A percentile compares a stretch with the other conserved stretches of the same genome.
These are phyloP conservation scores for Aspergillus steynii DNA, from an alignment of 495 filamentous ascomycete genomes.

Conservation along the genomic window DNA sequence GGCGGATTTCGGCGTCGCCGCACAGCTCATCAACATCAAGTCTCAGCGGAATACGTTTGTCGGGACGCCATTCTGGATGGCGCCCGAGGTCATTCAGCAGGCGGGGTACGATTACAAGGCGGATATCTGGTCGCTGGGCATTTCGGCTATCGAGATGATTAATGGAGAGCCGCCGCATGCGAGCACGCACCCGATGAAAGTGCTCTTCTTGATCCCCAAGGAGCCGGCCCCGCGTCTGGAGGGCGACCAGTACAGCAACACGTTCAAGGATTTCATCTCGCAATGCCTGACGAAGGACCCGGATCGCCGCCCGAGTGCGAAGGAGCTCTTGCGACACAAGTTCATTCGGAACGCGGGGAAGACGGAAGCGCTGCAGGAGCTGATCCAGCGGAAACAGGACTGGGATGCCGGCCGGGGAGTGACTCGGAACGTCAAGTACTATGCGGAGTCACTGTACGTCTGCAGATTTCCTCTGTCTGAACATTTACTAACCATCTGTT, in stretches of 20 bases:
- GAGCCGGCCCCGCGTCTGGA: constrained; percentile 82
- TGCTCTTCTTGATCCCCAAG: constrained; percentile 96
- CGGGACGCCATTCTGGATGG: constrained; percentile 99
- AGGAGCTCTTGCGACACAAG: constrained; percentile 84
- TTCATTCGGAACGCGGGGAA: constrained; percentile 87
- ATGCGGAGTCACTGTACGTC: constrained; percentile 80
- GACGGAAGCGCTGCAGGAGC: constrained; percentile 78
- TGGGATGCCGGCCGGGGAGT: constrained; percentile 67
- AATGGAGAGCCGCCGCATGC: constrained; percentile 92
- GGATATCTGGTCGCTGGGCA: constrained; percentile 96
- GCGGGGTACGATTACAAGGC: constrained; percentile 96
- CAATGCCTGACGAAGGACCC: constrained; percentile 90
- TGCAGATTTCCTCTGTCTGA: constrained; percentile 12
- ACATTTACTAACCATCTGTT: constrained; percentile 18
- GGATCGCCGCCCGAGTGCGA: constrained; percentile 78
- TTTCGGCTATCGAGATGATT: constrained; percentile 92
- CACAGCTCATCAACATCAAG: constrained; percentile 95
- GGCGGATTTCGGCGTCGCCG: constrained; percentile 96
- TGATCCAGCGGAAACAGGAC: constrained; percentile 81
- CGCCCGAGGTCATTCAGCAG: constrained; percentile 96
- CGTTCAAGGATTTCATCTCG: constrained; percentile 91
- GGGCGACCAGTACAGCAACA: constrained; percentile 78
- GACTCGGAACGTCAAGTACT: constrained; percentile 69
- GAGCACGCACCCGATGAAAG: constrained; percentile 95
- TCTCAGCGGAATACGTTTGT: constrained; percentile 98